Conservation (phyloP, 495 filamentous ascomycete genomes). For the Melanomma pulvis-pyrius region DNA sequence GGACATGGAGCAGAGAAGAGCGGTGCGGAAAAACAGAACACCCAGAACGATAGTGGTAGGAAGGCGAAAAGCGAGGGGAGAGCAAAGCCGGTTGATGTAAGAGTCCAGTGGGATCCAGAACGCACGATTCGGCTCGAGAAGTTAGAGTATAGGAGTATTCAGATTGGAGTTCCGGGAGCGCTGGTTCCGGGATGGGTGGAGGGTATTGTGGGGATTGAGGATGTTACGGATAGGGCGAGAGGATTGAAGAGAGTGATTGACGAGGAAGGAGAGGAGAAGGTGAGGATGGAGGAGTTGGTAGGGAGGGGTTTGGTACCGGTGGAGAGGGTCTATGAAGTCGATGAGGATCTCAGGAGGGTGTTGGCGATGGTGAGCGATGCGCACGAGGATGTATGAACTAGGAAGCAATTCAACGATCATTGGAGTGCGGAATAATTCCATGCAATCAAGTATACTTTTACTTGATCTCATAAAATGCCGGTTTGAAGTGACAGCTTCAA, state of each 20-base stretch:
- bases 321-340: slow-evolving; percentile 53
- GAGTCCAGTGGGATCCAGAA: slow-evolving; percentile 69
- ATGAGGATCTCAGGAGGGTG: slow-evolving; percentile 43
- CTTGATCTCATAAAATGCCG: no score
- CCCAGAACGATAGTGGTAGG: slow-evolving; percentile 41
- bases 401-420: no score
- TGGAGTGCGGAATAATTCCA: no score
- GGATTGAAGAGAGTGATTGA: slow-evolving; percentile 52
- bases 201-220: slow-evolving; percentile 58
- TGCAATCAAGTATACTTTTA: no score
- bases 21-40: slow-evolving; percentile 53
- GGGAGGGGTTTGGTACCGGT: slow-evolving; percentile 49
- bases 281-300: slow-evolving; percentile 44
- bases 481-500: no score
- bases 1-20: neutral
- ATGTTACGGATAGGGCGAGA: slow-evolving; percentile 59
- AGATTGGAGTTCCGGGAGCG: slow-evolving; percentile 59
- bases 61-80: slow-evolving; percentile 37
- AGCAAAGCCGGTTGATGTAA: slow-evolving; percentile 50
- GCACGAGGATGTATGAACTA: no score
- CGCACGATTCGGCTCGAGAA: slow-evolving; percentile 48
- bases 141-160: slow-evolving; percentile 58
- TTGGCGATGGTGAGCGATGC: slow-evolving; percentile 2
- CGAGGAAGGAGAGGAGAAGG: slow-evolving; percentile 38
- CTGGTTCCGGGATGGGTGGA: slow-evolving; percentile 52